Evolutionary conservation across 2,329 filamentous ascomycete genomes (phyloP), one percentile per base, ranked within the genome.

Genomic region (Leptosphaerulina australis): DNA sequence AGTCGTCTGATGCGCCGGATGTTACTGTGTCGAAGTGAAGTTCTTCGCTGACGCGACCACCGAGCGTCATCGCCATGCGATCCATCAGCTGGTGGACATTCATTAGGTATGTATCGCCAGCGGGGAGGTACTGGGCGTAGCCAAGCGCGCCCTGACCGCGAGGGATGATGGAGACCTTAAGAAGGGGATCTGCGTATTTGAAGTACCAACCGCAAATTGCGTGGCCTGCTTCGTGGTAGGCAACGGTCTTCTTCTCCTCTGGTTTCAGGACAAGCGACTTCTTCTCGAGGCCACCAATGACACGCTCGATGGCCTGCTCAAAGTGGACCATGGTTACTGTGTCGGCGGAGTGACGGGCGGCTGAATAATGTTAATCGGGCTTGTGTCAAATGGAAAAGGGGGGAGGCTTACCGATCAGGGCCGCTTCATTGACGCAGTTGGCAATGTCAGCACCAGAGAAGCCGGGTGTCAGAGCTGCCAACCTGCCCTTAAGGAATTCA

Each of bases 161-260:
- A 14, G 94, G 94, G 65, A 99, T 97, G 75, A 99, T 99, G 50
- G 92, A 97, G 34, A 99, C 94, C 79, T 99, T 99, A 52, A 99
- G 87, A 3, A 99, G 84, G 14, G 94, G 94, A 68, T 99, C 94
- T n/a, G 94, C 94, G 72, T 89, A 91, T 75, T 90, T 85, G 78
- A 99, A 90, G 80, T 88, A 99, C 94, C 94, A 99, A 50, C 94
- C 94, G 73, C 94, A 99, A 72, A 99, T 96, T 58, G 94, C 94
- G 74, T 99, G 94, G 50, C 94, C 94, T 25, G 94, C 94, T 79
- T 99, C 94, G 76, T 99, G 94, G 75, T 99, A 99, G 4, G 94
- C 94, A 33, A 97, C 94, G 11, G 91, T 95, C 71, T 84, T 88
- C 83, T 97, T 97, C 79, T 99, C 94, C 64, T 91, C 85, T 1